Evolutionary conservation across 148 eudicot species (phyloP).

Genomic region (Selenicereus undatus): DNA sequence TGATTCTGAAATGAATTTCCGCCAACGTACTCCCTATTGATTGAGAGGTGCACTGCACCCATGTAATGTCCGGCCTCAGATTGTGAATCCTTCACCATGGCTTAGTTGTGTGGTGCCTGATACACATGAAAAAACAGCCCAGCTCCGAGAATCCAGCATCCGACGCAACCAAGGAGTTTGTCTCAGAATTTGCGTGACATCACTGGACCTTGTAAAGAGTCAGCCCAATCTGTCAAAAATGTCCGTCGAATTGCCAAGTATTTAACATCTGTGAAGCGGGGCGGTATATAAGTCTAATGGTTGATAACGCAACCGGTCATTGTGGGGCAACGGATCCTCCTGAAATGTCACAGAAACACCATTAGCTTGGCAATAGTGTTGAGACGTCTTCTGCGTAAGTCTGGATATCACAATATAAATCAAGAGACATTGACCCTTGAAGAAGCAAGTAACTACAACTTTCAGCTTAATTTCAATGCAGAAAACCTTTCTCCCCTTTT

Average conservation of each 20-base stretch:
- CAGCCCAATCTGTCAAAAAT: not conserved
- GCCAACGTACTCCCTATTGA: no score
- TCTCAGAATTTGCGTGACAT: not conserved
- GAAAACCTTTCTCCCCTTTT: no score
- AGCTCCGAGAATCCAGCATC: not conserved
- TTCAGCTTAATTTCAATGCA: not conserved
- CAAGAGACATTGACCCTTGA: not conserved
- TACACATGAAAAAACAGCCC: not conserved
- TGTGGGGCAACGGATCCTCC: slow-evolving; percentile 77
- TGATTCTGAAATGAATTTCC: no score
- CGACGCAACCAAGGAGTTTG: not conserved
- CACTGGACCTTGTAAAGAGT: not conserved
- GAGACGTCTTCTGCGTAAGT: not conserved
- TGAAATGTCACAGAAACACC: slow-evolving; percentile 20
- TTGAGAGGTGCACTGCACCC: no score
- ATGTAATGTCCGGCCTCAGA: no score
- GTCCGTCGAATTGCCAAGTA: not conserved
- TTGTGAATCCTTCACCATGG: no score
- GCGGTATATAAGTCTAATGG: slow-evolving; percentile 82
- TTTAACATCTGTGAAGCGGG: slow-evolving; percentile 73
- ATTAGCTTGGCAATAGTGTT: not conserved
- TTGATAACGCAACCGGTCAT: slow-evolving; percentile 45
- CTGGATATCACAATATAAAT: not conserved
- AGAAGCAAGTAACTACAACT: not conserved
- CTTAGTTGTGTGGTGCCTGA: no score